Percentiles rank a stretch among this genome's conserved stretches.
phyloP scores from a whole-genome alignment of 2,329 filamentous ascomycete genomes.

The Clarireedia paspali region DNA sequence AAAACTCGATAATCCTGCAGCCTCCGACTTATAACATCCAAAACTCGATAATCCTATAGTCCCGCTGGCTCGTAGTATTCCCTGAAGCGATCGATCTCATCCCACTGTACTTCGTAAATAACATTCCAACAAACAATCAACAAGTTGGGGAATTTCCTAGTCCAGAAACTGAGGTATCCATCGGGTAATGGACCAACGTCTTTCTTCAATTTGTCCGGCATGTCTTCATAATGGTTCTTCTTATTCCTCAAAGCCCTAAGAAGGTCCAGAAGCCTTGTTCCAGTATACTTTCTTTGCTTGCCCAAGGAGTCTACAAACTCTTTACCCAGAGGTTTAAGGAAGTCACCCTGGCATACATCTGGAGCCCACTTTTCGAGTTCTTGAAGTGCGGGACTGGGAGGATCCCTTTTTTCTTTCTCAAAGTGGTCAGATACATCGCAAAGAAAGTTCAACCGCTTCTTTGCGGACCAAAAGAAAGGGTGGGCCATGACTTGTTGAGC shows the following conservation, averaged over 20 bases:
- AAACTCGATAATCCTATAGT: neutral
- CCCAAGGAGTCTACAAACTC: conserved; percentile 84
- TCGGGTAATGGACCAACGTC: conserved; percentile 56
- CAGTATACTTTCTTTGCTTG: conserved; percentile 93
- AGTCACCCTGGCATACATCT: conserved; percentile 60
- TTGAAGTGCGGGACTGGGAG: conserved; percentile 60
- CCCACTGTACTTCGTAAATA: conserved; percentile 46
- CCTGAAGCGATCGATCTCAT: conserved; percentile 50
- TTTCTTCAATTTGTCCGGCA: conserved; percentile 70
- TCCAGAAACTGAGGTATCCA: conserved; percentile 64
- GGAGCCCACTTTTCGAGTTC: conserved; percentile 49
- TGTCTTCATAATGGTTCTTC: conserved; percentile 95
- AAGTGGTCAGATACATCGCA: conserved; percentile 96
- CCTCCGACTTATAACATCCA: neutral
- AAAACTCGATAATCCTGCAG: too few species aligned
- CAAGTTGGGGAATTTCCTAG: conserved; percentile 55
- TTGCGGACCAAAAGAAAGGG: conserved; percentile 92
- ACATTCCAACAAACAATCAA: conserved; percentile 60
- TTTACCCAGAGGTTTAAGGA: conserved; percentile 66
- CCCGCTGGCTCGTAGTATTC: conserved; percentile 55
- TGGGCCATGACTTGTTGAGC: conserved; percentile 79
- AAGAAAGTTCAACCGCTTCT: conserved; percentile 85
- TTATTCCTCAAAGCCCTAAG: conserved; percentile 89
- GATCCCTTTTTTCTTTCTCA: conserved; percentile 82
- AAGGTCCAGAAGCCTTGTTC: conserved; percentile 73